Evolutionary conservation across 306 rosid species (phyloP).

Genomic region (Corylus americana): DNA sequence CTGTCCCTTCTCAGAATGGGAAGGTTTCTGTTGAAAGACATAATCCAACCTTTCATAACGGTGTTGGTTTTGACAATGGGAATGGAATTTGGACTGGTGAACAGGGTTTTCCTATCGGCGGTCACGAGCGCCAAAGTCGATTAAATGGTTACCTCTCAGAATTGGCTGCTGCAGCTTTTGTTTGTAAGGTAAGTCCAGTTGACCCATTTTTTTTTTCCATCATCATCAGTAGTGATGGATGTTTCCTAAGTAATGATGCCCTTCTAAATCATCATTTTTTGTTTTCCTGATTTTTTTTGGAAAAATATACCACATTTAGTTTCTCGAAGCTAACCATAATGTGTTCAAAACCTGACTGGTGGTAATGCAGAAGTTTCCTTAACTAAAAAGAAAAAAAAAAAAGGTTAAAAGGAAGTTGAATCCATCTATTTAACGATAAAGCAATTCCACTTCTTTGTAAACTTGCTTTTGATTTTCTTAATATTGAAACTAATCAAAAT

Average conservation of each 20-base stretch:
- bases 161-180: constrained; percentile 98
- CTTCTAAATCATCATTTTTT: neutral
- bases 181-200: constrained; percentile 74
- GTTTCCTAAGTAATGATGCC: neutral
- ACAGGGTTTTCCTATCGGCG: constrained; percentile 93
- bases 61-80: constrained; percentile 86
- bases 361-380: neutral
- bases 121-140: constrained; percentile 85
- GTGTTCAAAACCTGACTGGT: neutral
- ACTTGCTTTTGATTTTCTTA: neutral
- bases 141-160: constrained; percentile 87
- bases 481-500: neutral
- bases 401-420: neutral
- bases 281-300: neutral
- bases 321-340: neutral
- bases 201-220: constrained; percentile 11
- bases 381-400: neutral
- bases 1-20: constrained; percentile 52
- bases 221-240: neutral
- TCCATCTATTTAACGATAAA: no score
- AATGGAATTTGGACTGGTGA: constrained; percentile 77
- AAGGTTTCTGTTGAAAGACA: constrained; percentile 35
- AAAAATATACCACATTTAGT: neutral
- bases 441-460: neutral
- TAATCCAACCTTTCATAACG: constrained; percentile 69